Evolutionary conservation across 345 rosid species (phyloP), one percentile per base, ranked within the genome.

Genomic region (Hevea brasiliensis): DNA sequence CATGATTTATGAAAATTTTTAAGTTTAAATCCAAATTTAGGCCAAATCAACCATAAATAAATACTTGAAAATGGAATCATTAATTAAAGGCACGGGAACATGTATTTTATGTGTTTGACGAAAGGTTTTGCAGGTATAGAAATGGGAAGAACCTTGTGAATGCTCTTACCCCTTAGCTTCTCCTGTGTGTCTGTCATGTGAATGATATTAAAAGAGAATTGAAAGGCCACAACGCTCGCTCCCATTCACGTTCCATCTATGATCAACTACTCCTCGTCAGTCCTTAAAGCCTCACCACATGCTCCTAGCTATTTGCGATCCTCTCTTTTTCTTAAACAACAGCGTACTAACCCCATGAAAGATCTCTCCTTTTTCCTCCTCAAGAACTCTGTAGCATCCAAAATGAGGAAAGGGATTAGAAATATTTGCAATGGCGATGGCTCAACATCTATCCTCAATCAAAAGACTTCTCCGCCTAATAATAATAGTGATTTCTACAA

Each of bases 371-470:
- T 89, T 44, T 80, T 87, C 67, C 83, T 87, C 81, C 84, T 90
- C 72, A 90, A 92, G 71, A 92, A 90, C 80, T 77, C 72, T 59
- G 42, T 88, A 1, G 89, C 86, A 17, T 75, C 92, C 61, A 87
- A 83, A 85, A 88, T 90, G 95, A 86, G 84, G 74, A 87, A 88
- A 83, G 84, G 90, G n/a, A 81, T 93, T 20, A 65, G 77, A 53
- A 88, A 80, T 29, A 84, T 87, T 32, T 91, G 95, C 82, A 83
- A 79, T 29, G 88, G 82, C 0, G 86, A 88, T 57, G 85, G 79
- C 72, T 93, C 98, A 3, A 93, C 97, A 44, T 89, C 95, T 11
- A 93, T 89, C 8, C 86, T 92, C 72, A 77, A 86, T 77, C 97
- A 86, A 60, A 68, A 77, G 74, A 44, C 75, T 51, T 32, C 37